Evolutionary conservation across 371 early-diverging fungal genomes (phyloP).

Genomic region (Rhizopus microsporus): DNA sequence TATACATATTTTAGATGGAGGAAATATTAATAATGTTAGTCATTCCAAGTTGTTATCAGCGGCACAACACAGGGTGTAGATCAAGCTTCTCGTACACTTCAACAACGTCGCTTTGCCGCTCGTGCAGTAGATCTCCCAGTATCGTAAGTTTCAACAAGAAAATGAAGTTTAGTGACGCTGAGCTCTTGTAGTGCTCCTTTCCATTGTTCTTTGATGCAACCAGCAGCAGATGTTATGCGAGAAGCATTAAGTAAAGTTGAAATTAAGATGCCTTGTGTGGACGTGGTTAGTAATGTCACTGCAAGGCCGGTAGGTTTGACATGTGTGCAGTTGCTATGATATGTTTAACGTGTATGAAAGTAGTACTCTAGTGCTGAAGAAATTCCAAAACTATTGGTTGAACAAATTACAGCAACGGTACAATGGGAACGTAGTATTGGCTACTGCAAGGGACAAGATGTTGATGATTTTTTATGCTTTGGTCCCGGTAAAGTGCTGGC

Average conservation of each 20-base stretch:
- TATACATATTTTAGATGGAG: neutral
- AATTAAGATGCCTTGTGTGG: slow-evolving; percentile 68
- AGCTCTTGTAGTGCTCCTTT: slow-evolving; percentile 76
- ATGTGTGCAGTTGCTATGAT: neutral
- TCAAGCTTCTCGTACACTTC: slow-evolving; percentile 76
- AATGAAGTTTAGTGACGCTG: neutral
- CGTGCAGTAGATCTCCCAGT: slow-evolving; percentile 90
- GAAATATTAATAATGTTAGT: slow-evolving; percentile 25
- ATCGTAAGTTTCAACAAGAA: slow-evolving; percentile 57
- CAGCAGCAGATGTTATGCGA: slow-evolving; percentile 79
- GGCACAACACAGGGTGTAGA: slow-evolving; percentile 90
- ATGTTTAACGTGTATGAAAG: neutral
- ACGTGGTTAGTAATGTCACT: slow-evolving; percentile 92
- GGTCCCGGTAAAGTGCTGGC: slow-evolving; percentile 90
- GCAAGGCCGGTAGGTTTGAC: slow-evolving; percentile 72
- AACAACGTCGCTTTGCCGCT: slow-evolving; percentile 78
- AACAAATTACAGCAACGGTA: slow-evolving; percentile 84
- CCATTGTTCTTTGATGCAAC: slow-evolving; percentile 88
- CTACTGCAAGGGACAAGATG: slow-evolving; percentile 74
- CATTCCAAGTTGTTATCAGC: slow-evolving; percentile 86
- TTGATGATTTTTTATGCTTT: slow-evolving; percentile 81
- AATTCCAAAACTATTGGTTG: slow-evolving; percentile 69
- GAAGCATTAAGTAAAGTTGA: slow-evolving; percentile 65
- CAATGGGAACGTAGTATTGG: slow-evolving; percentile 88
- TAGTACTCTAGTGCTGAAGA: slow-evolving; percentile 52